phyloP scores from a whole-genome alignment of 305 asterid genomes.

The Vinca major region DNA sequence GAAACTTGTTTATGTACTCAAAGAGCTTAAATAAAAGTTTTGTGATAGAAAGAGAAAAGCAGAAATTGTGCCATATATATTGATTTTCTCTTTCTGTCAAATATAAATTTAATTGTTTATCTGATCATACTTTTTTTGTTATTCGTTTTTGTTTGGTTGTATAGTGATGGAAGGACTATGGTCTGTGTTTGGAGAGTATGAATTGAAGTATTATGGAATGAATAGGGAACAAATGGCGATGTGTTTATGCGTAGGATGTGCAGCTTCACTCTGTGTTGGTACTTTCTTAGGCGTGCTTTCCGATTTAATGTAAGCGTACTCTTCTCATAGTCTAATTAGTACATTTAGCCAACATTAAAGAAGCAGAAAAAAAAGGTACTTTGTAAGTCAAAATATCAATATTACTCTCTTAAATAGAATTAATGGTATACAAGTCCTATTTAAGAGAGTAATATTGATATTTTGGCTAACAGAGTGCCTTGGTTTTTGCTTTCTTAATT shows the following conservation, averaged over 20 bases:
- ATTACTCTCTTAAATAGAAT: no score
- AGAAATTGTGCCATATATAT: no score
- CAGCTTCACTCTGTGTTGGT: conserved; percentile 48
- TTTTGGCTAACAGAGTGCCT: no score
- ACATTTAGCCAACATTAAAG: no score
- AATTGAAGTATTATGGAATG: conserved; percentile 48
- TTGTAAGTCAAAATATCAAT: no score
- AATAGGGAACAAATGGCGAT: conserved; percentile 54
- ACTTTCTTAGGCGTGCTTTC: conserved; percentile 64
- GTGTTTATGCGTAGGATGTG: conserved; percentile 49
- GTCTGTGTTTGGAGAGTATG: conserved; percentile 75
- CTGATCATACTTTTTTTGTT: background rate
- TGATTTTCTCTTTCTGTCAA: background rate
- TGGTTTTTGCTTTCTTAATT: no score
- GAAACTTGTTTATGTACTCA: no score
- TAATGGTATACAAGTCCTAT: no score
- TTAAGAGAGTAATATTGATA: no score
- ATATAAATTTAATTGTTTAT: conserved; percentile 1
- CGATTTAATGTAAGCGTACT: conserved; percentile 59
- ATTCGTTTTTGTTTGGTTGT: background rate
- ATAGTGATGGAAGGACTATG: conserved; percentile 63
- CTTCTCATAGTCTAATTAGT: background rate
- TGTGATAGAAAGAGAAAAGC: no score
- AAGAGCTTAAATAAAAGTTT: no score
- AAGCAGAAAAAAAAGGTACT: no score